Base-by-base conservation (phyloP, 768 basidiomycete genomes). In the Suillus spraguei region DNA sequence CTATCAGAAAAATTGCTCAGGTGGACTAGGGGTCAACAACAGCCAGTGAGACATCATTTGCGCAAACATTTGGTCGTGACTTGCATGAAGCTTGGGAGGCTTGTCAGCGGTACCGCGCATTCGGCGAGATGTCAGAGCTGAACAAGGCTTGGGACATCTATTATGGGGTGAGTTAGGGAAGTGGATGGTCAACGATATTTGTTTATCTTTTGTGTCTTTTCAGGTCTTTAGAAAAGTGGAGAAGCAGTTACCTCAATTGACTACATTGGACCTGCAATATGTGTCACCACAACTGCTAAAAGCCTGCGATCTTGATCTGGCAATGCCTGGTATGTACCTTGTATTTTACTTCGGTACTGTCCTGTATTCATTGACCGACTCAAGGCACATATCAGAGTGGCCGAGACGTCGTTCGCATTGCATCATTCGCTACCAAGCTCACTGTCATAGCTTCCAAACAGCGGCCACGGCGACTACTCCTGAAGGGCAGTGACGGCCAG, bases 131-230 rank as follows among this genome's bases (percentile, higher is more conserved):
- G 62, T 87, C 86, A 58, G 95, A 98, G 72, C 79, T 99, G 54
- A 97, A 99, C 73, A 94, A 92, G 71, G 97, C 97, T 38, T 99
- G 97, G 97, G 97, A 99, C 70, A 95, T 98, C 33, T 99, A 99
- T 76, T 99, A 98, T 70, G 87, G 87, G 55, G 95, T 94, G 71
- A 66, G 88, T 75, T n/a, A 24, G 5, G 42, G 10, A 14, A 47
- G 36, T 39, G 42, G 16, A 20, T 24, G 59, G 60, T 42, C 22
- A 14, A 56, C 39, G 41, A 42, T 63, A 24, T 67, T 59, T 49
- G 42, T 35, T 50, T 38, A 53, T 64, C 14, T 14, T 17, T 35
- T 11, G 17, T 41, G 17, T 55, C 20, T 47, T 50, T 46, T 7
- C 66, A 96, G 93, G 92, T 98, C 38, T 99, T 99, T 83, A 93